phyloP scores from a whole-genome alignment of 345 rosid genomes.

The Heritiera fomes region DNA sequence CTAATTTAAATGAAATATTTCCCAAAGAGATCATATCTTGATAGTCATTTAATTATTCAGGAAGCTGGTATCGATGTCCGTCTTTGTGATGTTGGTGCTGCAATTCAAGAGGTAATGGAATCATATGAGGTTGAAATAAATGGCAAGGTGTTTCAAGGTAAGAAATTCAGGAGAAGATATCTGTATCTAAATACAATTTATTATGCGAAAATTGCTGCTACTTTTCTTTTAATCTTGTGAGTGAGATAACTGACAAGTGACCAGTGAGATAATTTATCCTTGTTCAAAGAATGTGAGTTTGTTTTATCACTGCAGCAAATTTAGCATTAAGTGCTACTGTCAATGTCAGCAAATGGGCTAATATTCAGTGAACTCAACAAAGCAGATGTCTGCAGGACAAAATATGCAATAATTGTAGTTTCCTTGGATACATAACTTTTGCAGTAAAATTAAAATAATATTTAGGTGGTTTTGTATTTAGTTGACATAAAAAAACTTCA shows the following conservation, averaged over 20 bases:
- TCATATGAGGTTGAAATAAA: slow-evolving; percentile 97
- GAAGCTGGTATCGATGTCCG: slow-evolving; percentile 98
- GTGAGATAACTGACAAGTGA: neutral
- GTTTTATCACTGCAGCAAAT: neutral
- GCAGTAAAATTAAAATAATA: neutral
- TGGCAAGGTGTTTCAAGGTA: slow-evolving; percentile 92
- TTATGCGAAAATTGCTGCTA: slow-evolving; percentile 5
- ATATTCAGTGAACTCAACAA: neutral
- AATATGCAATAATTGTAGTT: neutral
- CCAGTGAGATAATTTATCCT: neutral
- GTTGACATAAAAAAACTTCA: neutral
- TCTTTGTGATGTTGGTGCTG: slow-evolving; percentile 95
- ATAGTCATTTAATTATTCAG: slow-evolving; percentile 38
- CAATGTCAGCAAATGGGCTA: neutral
- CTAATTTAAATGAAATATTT: neutral
- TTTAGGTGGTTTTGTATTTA: neutral
- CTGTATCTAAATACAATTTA: neutral
- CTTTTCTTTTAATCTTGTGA: neutral
- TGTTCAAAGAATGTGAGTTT: neutral
- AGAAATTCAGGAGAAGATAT: slow-evolving; percentile 6
- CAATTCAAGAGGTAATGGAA: slow-evolving; percentile 98
- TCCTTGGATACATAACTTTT: neutral
- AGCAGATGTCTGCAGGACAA: neutral
- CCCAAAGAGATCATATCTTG: neutral
- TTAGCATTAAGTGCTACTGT: neutral